These are phyloP conservation scores for Cercospora citrullina DNA, from an alignment of 2,329 filamentous ascomycete species.

Conservation along the genomic window DNA sequence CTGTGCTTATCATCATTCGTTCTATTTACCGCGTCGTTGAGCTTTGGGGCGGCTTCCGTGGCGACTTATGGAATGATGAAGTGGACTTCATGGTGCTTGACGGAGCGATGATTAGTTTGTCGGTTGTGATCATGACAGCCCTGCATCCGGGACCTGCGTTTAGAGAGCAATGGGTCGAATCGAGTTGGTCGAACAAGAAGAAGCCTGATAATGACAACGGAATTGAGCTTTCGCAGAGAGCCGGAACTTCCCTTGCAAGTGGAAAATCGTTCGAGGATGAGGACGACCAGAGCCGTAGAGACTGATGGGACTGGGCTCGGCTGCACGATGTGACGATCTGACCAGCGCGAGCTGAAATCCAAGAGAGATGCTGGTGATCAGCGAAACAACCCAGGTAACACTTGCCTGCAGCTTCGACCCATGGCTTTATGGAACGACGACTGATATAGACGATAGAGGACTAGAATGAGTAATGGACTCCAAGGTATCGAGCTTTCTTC, in stretches of 20 bases:
- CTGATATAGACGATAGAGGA: background rate
- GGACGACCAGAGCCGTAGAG: background rate
- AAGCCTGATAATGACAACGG: background rate
- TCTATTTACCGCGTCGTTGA: constrained; percentile 67
- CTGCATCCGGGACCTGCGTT: constrained; percentile 50
- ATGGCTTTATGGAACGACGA: background rate
- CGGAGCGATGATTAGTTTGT: constrained; percentile 55
- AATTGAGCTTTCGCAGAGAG: background rate
- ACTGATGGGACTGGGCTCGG: background rate
- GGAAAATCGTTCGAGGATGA: background rate
- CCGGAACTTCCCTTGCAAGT: background rate
- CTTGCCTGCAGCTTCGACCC: background rate
- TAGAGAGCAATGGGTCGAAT: constrained; percentile 28
- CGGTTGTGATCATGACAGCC: constrained; percentile 47
- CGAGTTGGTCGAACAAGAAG: constrained; percentile 26
- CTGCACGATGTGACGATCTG: background rate
- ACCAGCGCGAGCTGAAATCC: background rate
- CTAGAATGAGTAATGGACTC: background rate
- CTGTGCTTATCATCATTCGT: constrained; percentile 61
- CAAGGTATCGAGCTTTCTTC: background rate
- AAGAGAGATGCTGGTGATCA: background rate
- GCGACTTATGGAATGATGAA: constrained; percentile 56
- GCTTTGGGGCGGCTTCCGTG: constrained; percentile 63
- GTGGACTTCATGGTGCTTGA: constrained; percentile 53
- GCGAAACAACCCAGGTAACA: background rate